Evolutionary conservation across 225 moss, liverwort and hornwort genomes (phyloP), one percentile per base, ranked within the genome.

Genomic region (Climacium dendroides): DNA sequence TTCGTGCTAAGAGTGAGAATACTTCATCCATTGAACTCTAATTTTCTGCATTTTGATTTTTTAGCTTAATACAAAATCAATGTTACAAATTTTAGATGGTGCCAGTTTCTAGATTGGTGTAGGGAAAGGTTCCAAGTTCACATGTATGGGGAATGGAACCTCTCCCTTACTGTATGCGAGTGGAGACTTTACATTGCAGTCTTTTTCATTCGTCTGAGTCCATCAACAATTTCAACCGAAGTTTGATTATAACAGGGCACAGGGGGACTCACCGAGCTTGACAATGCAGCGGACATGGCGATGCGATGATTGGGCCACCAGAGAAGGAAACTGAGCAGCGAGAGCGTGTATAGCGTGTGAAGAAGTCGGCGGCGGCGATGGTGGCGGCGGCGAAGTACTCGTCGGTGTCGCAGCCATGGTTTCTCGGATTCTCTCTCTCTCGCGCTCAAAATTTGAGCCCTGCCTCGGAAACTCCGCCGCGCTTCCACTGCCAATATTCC

Each of bases 221-320:
- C 55, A 83, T 81, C 69, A 79, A 37, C 69, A 3, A 62, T 53
- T 34, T 45, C 37, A 82, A 86, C 48, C 37, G 62, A 53, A 74
- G 45, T 48, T 66, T 59, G 59, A 43, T 83, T 43, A 39, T 57
- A 43, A 28, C 29, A 26, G 54, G 22, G 39, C n/a, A 80, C 78
- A 6, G 30, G 13, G 37, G n/a, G 19, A 78, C 93, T 90, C 78
- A 97, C 97, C 96, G 57, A 98, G 93, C 92, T 98, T 98, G 86
- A 98, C 96, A 82, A 96, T 92, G 89, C 96, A 98, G 83, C 92
- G 94, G 85, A 96, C 90, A 84, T 92, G 90, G 74, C 92, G 95
- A 90, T 87, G 88, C n/a, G 85, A 75, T 23, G 81, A 87, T 61
- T 48, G 71, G 72, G 62, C 1, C 29, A 87, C 72, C 37, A 89